Evolutionary conservation across 148 eudicot genomes (phyloP).

Genomic region (Agrostemma githago): DNA sequence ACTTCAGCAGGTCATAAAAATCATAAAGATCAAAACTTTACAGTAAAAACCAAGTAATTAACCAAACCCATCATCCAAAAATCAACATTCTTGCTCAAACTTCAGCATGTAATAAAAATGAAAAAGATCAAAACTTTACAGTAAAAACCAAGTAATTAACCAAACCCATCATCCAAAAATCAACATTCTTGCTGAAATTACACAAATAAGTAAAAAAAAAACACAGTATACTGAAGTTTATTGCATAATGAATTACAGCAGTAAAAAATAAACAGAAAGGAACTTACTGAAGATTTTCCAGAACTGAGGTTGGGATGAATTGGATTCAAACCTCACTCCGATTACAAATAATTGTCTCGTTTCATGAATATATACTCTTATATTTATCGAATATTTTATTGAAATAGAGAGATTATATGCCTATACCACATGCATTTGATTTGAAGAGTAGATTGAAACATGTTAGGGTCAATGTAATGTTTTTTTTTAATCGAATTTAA

Average conservation of each 20-base stretch:
- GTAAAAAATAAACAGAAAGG: background rate
- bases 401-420: too few relatives aligned
- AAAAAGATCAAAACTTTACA: slow-evolving; percentile 10
- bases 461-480: too few relatives aligned
- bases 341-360: too few relatives aligned
- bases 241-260: background rate
- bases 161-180: slow-evolving; percentile 7
- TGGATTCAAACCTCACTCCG: slow-evolving; percentile 5
- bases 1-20: background rate
- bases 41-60: background rate
- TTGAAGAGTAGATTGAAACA: too few relatives aligned
- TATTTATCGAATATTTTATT: too few relatives aligned
- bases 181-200: background rate
- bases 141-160: background rate
- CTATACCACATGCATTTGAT: too few relatives aligned
- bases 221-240: background rate
- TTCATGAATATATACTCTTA: too few relatives aligned
- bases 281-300: background rate
- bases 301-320: background rate
- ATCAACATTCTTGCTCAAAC: background rate
- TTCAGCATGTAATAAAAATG: background rate
- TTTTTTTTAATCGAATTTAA: too few relatives aligned
- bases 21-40: slow-evolving; percentile 13
- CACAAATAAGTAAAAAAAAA: background rate
- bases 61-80: slow-evolving; percentile 5